Percentiles rank a stretch among this genome's conserved stretches.
Evolutionary conservation across 2,329 filamentous ascomycete genomes (phyloP).

Genomic region (Aureobasidium pullulans): DNA sequence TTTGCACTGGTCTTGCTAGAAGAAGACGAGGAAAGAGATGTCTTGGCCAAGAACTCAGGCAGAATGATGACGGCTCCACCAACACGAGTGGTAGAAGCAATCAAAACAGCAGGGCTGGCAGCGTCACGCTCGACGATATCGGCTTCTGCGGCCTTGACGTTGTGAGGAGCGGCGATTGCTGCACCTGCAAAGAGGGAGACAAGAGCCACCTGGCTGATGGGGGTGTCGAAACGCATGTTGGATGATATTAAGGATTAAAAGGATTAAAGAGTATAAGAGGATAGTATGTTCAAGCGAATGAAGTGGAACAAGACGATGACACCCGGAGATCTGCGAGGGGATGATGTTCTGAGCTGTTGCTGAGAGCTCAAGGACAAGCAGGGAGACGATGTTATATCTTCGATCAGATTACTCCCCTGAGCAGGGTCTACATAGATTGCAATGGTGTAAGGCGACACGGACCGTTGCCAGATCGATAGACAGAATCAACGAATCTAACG

Average conservation of each 20-base stretch:
- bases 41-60: conserved; percentile 3
- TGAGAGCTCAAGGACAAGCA: neutral
- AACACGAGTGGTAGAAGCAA: conserved; percentile 7
- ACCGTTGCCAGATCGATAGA: conserved; percentile 11
- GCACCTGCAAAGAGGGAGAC: conserved; percentile 5
- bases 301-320: neutral
- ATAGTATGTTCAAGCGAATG: conserved; percentile 3
- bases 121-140: neutral
- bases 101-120: neutral
- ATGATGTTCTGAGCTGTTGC: conserved; percentile 3
- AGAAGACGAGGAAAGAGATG: neutral
- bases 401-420: neutral
- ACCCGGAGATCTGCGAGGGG: neutral
- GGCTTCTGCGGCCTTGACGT: neutral
- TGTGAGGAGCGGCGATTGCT: conserved; percentile 4
- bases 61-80: neutral
- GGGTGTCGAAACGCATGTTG: conserved; percentile 10
- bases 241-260: neutral
- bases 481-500: neutral
- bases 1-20: conserved; percentile 4
- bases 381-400: neutral
- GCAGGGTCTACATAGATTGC: neutral
- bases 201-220: conserved; percentile 9
- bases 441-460: neutral
- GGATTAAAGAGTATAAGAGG: neutral